phyloP scores from a whole-genome alignment of 2,329 filamentous ascomycete species.

The Pseudogymnoascus sp. region DNA sequence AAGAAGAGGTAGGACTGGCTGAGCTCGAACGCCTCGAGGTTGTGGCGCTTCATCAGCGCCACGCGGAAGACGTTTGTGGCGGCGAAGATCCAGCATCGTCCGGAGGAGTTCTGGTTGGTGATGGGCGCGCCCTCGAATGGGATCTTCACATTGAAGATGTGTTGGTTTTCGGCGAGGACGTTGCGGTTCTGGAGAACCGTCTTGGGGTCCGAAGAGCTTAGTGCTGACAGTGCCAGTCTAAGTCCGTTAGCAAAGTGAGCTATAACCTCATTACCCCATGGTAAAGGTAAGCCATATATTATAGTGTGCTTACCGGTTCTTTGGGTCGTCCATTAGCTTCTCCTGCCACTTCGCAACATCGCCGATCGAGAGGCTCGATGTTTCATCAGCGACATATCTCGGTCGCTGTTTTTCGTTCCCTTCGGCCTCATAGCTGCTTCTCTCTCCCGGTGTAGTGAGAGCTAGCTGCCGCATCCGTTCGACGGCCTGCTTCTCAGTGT shows the following conservation, averaged over 20 bases:
- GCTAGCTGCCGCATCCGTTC: not conserved
- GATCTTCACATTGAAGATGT: slow-evolving; percentile 77
- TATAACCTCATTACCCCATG: not conserved
- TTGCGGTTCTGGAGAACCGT: slow-evolving; percentile 56
- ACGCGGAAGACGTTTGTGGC: slow-evolving; percentile 86
- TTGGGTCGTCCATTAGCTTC: slow-evolving; percentile 53
- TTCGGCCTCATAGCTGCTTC: slow-evolving; percentile 28
- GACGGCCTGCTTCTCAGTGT: not conserved
- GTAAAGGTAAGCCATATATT: not conserved
- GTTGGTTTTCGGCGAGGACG: slow-evolving; percentile 58
- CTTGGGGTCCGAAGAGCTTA: slow-evolving; percentile 59
- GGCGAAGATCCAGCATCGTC: slow-evolving; percentile 87
- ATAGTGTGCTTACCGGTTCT: slow-evolving; percentile 46
- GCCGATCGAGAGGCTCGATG: slow-evolving; percentile 39
- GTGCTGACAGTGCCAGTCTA: slow-evolving; percentile 66
- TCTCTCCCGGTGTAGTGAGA: not conserved
- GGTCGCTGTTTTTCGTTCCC: slow-evolving; percentile 23
- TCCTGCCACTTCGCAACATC: slow-evolving; percentile 51
- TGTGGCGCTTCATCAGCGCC: slow-evolving; percentile 77
- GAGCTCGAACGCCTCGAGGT: slow-evolving; percentile 71
- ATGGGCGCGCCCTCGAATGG: slow-evolving; percentile 74
- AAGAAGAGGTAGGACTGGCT: slow-evolving; percentile 84
- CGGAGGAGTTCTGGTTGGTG: slow-evolving; percentile 74
- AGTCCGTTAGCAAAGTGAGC: not conserved
- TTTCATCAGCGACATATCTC: slow-evolving; percentile 13